A percentile compares a stretch with the other conserved stretches of the same genome.
Evolutionary conservation across 768 basidiomycete genomes (phyloP).

Genomic region (Xerocomellus dryophilus): DNA sequence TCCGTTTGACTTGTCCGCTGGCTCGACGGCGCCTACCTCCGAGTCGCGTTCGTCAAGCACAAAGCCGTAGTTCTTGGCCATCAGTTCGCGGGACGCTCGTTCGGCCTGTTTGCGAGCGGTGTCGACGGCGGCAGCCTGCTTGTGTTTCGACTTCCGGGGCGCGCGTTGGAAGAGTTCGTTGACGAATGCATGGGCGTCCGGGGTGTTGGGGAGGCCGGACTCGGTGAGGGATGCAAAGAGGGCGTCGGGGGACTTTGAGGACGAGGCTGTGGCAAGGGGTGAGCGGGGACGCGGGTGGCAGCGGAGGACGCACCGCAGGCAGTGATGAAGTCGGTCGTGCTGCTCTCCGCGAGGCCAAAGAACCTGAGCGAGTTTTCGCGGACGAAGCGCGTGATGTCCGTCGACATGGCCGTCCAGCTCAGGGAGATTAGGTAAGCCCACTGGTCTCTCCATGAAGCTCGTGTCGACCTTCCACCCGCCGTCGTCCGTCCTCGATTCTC

Average conservation of each 20-base stretch:
- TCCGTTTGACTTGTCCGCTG: slow-evolving; percentile 26
- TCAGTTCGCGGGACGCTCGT: slow-evolving; percentile 67
- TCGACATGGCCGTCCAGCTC: slow-evolving; percentile 45
- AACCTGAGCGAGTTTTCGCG: slow-evolving; percentile 81
- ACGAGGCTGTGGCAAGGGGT: slow-evolving; percentile 48
- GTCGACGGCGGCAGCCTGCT: slow-evolving; percentile 41
- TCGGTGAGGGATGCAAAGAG: slow-evolving; percentile 73
- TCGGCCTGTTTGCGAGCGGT: slow-evolving; percentile 64
- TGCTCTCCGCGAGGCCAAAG: slow-evolving; percentile 80
- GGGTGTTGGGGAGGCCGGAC: slow-evolving; percentile 77
- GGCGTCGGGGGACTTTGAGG: slow-evolving; percentile 75
- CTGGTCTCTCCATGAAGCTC: slow-evolving; percentile 41
- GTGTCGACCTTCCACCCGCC: slow-evolving; percentile 75
- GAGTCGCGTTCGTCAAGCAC: slow-evolving; percentile 83
- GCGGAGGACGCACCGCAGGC: slow-evolving; percentile 61
- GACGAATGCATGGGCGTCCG: slow-evolving; percentile 79
- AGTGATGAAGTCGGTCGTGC: slow-evolving; percentile 82
- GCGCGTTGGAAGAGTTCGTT: slow-evolving; percentile 70
- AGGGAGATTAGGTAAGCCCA: not conserved
- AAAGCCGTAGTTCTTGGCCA: slow-evolving; percentile 73
- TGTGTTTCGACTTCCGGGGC: slow-evolving; percentile 76
- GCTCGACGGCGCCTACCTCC: slow-evolving; percentile 39
- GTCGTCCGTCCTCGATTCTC: slow-evolving; percentile 66
- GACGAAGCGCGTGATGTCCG: slow-evolving; percentile 66
- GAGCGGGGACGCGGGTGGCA: not conserved